A percentile compares a stretch with the other conserved stretches of the same genome.
Evolutionary conservation across 495 filamentous ascomycete species (phyloP).

Genomic region (Tuber borchii): DNA sequence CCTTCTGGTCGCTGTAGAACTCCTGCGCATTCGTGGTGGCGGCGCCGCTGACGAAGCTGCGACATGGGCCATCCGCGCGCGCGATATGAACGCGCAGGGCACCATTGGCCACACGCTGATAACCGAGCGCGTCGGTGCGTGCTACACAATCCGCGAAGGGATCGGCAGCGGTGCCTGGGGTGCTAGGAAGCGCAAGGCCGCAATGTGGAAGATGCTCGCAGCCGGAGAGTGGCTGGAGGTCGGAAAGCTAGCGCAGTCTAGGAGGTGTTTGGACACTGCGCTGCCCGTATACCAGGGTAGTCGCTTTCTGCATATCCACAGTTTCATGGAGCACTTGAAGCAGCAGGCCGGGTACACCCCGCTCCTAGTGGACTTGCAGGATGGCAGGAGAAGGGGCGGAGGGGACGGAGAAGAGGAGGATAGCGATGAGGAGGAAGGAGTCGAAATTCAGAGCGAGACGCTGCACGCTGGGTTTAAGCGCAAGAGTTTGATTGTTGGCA

Average conservation of each 20-base stretch:
- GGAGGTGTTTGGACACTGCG: conserved; percentile 64
- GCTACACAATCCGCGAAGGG: conserved; percentile 67
- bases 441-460: conserved; percentile 19
- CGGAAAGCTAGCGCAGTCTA: conserved; percentile 62
- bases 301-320: conserved; percentile 44
- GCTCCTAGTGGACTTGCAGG: not conserved
- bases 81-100: conserved; percentile 69
- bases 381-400: not conserved
- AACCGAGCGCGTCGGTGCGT: conserved; percentile 74
- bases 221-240: conserved; percentile 74
- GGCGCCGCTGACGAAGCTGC: conserved; percentile 80
- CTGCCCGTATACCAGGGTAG: conserved; percentile 56
- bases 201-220: conserved; percentile 78
- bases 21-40: conserved; percentile 69
- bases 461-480: conserved; percentile 26
- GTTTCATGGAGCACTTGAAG: conserved; percentile 47
- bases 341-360: conserved; percentile 43
- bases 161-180: conserved; percentile 60
- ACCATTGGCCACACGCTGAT: conserved; percentile 70
- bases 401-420: conserved; percentile 10
- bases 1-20: conserved; percentile 67
- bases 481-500: conserved; percentile 19
- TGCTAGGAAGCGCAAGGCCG: conserved; percentile 69
- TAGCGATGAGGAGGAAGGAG: conserved; percentile 14
- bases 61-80: conserved; percentile 69